Conservation (phyloP, 345 rosid genomes). For the Lepidium africanum region DNA sequence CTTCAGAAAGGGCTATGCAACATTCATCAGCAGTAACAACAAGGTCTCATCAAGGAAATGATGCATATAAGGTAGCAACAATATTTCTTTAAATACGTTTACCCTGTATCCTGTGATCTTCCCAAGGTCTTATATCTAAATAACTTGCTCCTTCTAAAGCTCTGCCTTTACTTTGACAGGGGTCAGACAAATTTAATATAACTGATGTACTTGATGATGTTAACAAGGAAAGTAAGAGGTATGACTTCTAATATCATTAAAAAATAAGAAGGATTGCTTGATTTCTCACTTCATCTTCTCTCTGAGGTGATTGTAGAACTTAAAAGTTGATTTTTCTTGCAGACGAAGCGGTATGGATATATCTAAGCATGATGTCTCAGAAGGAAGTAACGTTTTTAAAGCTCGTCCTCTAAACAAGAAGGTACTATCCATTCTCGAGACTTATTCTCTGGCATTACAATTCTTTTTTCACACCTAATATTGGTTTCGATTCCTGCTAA, state of each 20-base stretch:
- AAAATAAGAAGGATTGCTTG: not conserved
- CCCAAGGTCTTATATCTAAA: not conserved
- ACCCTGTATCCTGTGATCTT: not conserved
- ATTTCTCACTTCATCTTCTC: not conserved
- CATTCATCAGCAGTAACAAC: slow-evolving; percentile 50
- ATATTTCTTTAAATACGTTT: not conserved
- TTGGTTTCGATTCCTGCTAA: not conserved
- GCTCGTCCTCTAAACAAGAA: slow-evolving; percentile 78
- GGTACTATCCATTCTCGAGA: slow-evolving; percentile 36
- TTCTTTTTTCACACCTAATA: not conserved
- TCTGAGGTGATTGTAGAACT: not conserved
- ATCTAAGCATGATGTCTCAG: slow-evolving; percentile 34
- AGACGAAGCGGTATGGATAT: slow-evolving; percentile 40
- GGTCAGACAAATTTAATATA: slow-evolving; percentile 30
- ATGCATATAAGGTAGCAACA: slow-evolving; percentile 43
- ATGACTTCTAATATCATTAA: not conserved
- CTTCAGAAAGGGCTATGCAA: slow-evolving; percentile 83
- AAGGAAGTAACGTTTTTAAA: slow-evolving; percentile 42
- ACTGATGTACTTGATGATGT: slow-evolving; percentile 31
- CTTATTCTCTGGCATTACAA: not conserved
- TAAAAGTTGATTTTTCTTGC: slow-evolving; percentile 4
- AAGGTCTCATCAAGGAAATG: slow-evolving; percentile 31
- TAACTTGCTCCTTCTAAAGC: not conserved
- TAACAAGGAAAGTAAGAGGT: slow-evolving; percentile 52
- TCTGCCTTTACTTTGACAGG: slow-evolving; percentile 35